A percentile compares a stretch with the other conserved stretches of the same genome.
Evolutionary conservation across 2,329 filamentous ascomycete species (phyloP).

Genomic region (Lachnellula cervina): DNA sequence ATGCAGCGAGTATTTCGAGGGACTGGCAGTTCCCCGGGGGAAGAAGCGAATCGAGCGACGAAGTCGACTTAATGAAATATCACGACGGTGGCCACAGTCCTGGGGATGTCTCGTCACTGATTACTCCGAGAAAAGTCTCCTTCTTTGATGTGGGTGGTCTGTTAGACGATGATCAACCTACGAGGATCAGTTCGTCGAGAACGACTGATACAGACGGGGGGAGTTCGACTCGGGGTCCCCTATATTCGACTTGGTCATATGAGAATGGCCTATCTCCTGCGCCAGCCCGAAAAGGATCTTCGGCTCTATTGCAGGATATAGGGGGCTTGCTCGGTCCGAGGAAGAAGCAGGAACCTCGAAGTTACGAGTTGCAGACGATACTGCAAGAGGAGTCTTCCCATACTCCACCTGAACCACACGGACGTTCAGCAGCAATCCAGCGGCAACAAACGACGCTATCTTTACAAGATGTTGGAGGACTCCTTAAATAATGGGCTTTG

Average conservation of each 20-base stretch:
- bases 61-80: conserved; percentile 36
- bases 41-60: conserved; percentile 34
- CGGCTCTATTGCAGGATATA: conserved; percentile 54
- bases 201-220: conserved; percentile 28
- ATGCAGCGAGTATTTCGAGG: conserved; percentile 10
- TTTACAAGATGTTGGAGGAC: conserved; percentile 40
- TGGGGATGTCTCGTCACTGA: conserved; percentile 31
- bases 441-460: conserved; percentile 28
- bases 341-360: conserved; percentile 15
- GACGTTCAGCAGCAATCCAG: conserved; percentile 15
- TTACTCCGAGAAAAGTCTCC: conserved; percentile 58
- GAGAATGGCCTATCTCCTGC: conserved; percentile 36
- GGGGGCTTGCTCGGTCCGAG: conserved; percentile 47
- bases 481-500: conserved; percentile 25
- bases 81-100: conserved; percentile 17
- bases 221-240: conserved; percentile 16
- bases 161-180: conserved; percentile 47
- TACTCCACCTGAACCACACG: not conserved
- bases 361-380: conserved; percentile 28
- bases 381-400: conserved; percentile 14
- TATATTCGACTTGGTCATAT: conserved; percentile 17
- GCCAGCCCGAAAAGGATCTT: conserved; percentile 48
- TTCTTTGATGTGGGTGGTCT: conserved; percentile 85
- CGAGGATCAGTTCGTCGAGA: conserved; percentile 20
- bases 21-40: conserved; percentile 29